Base-by-base conservation (phyloP, 306 rosid genomes). In the Coriaria nepalensis region DNA sequence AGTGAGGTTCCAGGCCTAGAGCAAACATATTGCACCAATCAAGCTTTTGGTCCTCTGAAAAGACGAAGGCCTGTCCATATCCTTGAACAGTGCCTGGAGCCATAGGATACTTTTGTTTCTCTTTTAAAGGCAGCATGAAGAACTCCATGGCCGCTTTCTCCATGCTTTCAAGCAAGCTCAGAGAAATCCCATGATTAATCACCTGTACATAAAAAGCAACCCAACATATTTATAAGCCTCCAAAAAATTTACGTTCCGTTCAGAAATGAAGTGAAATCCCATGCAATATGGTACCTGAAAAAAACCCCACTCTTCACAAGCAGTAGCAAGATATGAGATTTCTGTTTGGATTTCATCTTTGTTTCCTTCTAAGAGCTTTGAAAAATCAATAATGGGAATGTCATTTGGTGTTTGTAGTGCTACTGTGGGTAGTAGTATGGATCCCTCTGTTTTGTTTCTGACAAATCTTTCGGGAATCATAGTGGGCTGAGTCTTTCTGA, bases 11-110 rank as follows among this genome's bases (percentile, higher is more conserved):
- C 68, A 92, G 52, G 58, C 85, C 98, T 60, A 92, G 85, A 68
- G 98, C 96, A 69, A 85, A 82, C 98, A 92, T 92, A 72, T 92
- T 85, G 67, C 95, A 85, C 96, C 98, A 92, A 36, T 92, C 98
- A 37, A 92, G 62, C 61, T 92, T 92, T 40, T 92, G 98, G 58
- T 85, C 85, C 78, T 92, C 94, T 45, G 98, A 92, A 72, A 92
- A 75, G 56, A 92, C 86, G 71, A 92, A 92, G 40, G 98, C 98
- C 41, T 92, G 96, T 11, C 98, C 98, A 50, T 92, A 92, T 37
- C 96, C 96, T 62, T 92, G 98, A 44, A 85, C 69, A 33, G 93
- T 85, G 36, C 98, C 94, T 0, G 96, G 98, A 50, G 69, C 76
- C 93, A 92, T 79, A 29, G 78, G 75, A 52, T 92, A 85, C 75